Evolutionary conservation across 768 basidiomycete genomes (phyloP).

Genomic region (Imleria badia): DNA sequence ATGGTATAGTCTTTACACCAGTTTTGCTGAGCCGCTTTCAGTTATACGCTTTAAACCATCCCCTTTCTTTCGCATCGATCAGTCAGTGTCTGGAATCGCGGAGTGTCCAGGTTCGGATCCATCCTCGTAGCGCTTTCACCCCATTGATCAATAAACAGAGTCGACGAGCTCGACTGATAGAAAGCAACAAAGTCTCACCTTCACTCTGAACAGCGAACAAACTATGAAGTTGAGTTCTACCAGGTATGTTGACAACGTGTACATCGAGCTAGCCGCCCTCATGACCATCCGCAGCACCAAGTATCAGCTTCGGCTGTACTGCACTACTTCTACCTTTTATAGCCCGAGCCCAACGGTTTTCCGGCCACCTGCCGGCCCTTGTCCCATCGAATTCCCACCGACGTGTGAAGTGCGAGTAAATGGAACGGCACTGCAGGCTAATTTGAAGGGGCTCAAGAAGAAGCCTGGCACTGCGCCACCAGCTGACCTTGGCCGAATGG

Average conservation of each 20-base stretch:
- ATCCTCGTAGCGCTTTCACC: background rate
- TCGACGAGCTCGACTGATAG: constrained; percentile 79
- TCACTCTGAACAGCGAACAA: constrained; percentile 69
- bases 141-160: constrained; percentile 42
- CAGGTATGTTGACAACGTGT: constrained; percentile 41
- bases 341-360: constrained; percentile 49
- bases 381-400: constrained; percentile 87
- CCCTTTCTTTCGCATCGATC: constrained; percentile 72
- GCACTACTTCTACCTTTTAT: constrained; percentile 81
- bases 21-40: constrained; percentile 29
- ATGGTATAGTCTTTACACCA: constrained; percentile 12
- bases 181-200: constrained; percentile 57
- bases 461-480: constrained; percentile 94
- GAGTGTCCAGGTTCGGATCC: constrained; percentile 77
- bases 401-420: constrained; percentile 93
- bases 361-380: constrained; percentile 50
- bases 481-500: constrained; percentile 55
- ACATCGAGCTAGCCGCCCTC: constrained; percentile 4
- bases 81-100: constrained; percentile 58
- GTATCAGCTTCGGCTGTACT: constrained; percentile 83
- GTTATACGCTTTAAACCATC: constrained; percentile 78
- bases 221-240: constrained; percentile 54
- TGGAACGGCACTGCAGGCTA: constrained; percentile 61
- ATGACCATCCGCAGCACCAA: constrained; percentile 46
- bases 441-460: constrained; percentile 91